phyloP scores from a whole-genome alignment of 129 eudicot species.

The Centella asiatica region DNA sequence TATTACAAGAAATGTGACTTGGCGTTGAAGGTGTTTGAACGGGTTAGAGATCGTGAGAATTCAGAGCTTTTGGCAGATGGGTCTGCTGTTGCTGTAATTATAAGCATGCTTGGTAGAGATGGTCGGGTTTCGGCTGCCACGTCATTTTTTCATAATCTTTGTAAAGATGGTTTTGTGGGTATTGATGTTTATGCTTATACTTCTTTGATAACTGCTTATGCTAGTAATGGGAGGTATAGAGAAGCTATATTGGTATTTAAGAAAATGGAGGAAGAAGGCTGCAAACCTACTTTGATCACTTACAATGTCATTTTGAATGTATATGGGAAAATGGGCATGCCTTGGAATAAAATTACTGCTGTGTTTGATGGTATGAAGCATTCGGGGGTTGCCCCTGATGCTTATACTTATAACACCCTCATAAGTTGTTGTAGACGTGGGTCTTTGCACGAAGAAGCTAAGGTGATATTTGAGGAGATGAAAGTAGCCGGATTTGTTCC shows the following conservation, averaged over 20 bases:
- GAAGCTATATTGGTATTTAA: conserved; percentile 68
- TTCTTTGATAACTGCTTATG: conserved; percentile 59
- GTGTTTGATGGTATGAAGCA: conserved; percentile 57
- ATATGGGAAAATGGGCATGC: conserved; percentile 95
- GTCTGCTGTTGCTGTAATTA: conserved; percentile 55
- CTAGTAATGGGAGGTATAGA: conserved; percentile 66
- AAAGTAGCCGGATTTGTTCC: conserved; percentile 58
- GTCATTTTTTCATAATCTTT: conserved; percentile 51
- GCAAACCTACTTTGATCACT: conserved; percentile 67
- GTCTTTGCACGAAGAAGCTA: conserved; percentile 64
- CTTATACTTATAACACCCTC: conserved; percentile 77
- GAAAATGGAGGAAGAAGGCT: conserved; percentile 85
- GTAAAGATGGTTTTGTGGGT: conserved; percentile 50
- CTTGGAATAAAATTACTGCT: conserved; percentile 54
- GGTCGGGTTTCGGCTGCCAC: conserved; percentile 60
- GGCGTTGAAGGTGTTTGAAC: conserved; percentile 61
- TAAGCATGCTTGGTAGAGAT: conserved; percentile 64
- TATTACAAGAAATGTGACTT: conserved; percentile 57
- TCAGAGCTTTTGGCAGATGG: conserved; percentile 39
- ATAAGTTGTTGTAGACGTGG: conserved; percentile 87
- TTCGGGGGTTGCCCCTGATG: conserved; percentile 61
- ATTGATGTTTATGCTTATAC: conserved; percentile 76
- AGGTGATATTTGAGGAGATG: conserved; percentile 75
- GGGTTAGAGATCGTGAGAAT: conserved; percentile 37
- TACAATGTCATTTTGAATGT: conserved; percentile 85